Conservation (phyloP, 129 eudicot species). For the Flaveria ramosissima region DNA sequence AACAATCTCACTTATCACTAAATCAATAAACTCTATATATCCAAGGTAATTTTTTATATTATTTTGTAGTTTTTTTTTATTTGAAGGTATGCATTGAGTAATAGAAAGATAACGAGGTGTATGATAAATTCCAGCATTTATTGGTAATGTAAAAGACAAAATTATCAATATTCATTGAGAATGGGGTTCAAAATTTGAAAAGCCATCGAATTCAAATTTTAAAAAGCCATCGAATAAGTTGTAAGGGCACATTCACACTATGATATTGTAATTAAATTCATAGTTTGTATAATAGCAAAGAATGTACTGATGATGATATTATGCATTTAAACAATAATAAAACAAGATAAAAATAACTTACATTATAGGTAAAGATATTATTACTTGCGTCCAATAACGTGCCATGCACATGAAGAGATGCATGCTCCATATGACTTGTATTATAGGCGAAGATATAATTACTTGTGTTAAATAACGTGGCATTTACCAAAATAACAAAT, state of each 20-base stretch:
- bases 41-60: too few species aligned
- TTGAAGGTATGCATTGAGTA: not conserved
- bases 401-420: slow-evolving; percentile 16
- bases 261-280: too few species aligned
- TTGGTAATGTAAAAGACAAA: slow-evolving; percentile 2
- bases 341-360: not conserved
- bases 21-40: too few species aligned
- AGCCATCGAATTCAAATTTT: slow-evolving; percentile 1
- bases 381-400: not conserved
- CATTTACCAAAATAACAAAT: not conserved
- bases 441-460: slow-evolving; percentile 6
- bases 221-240: not conserved
- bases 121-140: not conserved
- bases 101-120: not conserved
- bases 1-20: too few species aligned
- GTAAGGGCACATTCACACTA: too few species aligned
- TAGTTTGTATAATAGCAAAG: not conserved
- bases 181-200: slow-evolving; percentile 9
- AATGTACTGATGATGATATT: not conserved
- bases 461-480: not conserved
- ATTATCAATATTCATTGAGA: not conserved
- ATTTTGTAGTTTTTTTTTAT: not conserved
- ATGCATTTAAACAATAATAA: not conserved
- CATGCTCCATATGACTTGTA: slow-evolving; percentile 9
- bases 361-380: slow-evolving; percentile 11